Evolutionary conservation across 1,284 basidiomycete species (phyloP).

Genomic region (Amylostereum areolatum): DNA sequence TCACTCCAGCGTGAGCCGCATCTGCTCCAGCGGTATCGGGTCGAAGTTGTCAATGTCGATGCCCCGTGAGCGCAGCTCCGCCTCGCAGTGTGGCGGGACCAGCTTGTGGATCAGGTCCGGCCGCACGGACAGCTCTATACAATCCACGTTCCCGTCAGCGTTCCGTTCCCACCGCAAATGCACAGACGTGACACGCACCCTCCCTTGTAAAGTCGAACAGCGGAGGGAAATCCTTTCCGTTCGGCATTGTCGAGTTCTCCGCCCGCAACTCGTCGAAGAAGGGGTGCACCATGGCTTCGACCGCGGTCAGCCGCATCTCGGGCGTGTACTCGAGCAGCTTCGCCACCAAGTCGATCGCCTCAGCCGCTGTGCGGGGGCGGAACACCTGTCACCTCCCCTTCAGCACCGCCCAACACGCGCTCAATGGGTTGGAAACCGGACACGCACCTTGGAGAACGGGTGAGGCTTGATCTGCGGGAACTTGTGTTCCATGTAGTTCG

Average conservation of each 20-base stretch:
- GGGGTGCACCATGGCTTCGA: constrained; percentile 92
- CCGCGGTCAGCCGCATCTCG: constrained; percentile 82
- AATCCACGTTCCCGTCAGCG: constrained; percentile 7
- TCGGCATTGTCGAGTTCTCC: constrained; percentile 91
- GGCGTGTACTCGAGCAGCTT: constrained; percentile 98
- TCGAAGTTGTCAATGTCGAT: constrained; percentile 90
- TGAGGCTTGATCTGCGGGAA: constrained; percentile 99
- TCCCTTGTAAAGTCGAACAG: constrained; percentile 97
- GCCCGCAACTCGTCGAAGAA: constrained; percentile 96
- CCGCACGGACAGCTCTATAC: constrained; percentile 88
- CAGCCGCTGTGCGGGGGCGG: constrained; percentile 92
- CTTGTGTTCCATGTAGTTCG: constrained; percentile 99
- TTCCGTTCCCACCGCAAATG: neutral
- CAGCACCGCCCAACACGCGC: neutral
- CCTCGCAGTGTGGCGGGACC: constrained; percentile 86
- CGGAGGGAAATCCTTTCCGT: constrained; percentile 91
- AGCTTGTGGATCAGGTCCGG: constrained; percentile 91
- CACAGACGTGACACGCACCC: constrained; percentile 48
- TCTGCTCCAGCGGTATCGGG: constrained; percentile 89
- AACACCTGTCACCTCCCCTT: constrained; percentile 66
- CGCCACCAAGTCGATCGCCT: constrained; percentile 94
- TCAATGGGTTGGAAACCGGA: neutral
- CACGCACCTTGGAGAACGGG: constrained; percentile 81
- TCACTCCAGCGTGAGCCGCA: constrained; percentile 88
- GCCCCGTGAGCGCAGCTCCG: constrained; percentile 79